These are phyloP conservation scores for Lunasporangiospora selenospora DNA, from an alignment of 192 early-diverging fungal species.

Conservation along the genomic window DNA sequence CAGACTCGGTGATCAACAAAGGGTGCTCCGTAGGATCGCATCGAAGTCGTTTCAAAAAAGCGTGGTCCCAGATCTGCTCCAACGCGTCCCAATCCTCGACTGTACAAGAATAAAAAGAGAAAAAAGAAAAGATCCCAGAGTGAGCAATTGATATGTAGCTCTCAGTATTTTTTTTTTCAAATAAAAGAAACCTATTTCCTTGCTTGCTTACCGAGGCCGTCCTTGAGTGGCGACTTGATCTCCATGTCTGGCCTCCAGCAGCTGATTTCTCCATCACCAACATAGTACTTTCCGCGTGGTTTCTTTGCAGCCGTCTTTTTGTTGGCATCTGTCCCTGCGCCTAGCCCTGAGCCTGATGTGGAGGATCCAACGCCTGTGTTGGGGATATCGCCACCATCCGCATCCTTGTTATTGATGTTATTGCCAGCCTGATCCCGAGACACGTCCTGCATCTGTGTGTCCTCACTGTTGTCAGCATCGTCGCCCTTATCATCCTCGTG, in stretches of 20 bases:
- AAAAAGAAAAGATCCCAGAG: not conserved
- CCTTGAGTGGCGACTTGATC: constrained; percentile 79
- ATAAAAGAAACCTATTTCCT: not conserved
- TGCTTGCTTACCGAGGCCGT: constrained; percentile 75
- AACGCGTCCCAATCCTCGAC: constrained; percentile 95
- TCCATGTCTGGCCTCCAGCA: constrained; percentile 84
- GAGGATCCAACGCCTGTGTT: constrained; percentile 28
- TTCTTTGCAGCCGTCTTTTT: constrained; percentile 34
- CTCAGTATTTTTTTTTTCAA: not conserved
- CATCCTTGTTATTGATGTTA: constrained; percentile 36
- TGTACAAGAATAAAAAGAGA: constrained; percentile 24
- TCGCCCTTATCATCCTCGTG: constrained; percentile 33
- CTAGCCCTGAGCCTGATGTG: no score
- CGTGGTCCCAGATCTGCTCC: constrained; percentile 91
- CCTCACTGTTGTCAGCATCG: constrained; percentile 45
- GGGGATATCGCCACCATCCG: constrained; percentile 48
- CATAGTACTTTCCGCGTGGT: constrained; percentile 60
- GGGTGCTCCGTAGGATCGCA: constrained; percentile 89
- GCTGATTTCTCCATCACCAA: constrained; percentile 74
- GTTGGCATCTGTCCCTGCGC: constrained; percentile 13
- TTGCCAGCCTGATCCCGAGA: constrained; percentile 13
- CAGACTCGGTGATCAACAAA: constrained; percentile 87
- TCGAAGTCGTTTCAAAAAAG: constrained; percentile 74
- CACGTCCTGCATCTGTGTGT: constrained; percentile 47
- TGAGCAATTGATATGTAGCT: not conserved